These are phyloP conservation scores for Trichocladium uniseriatum DNA, from an alignment of 495 filamentous ascomycete genomes.

Conservation along the genomic window DNA sequence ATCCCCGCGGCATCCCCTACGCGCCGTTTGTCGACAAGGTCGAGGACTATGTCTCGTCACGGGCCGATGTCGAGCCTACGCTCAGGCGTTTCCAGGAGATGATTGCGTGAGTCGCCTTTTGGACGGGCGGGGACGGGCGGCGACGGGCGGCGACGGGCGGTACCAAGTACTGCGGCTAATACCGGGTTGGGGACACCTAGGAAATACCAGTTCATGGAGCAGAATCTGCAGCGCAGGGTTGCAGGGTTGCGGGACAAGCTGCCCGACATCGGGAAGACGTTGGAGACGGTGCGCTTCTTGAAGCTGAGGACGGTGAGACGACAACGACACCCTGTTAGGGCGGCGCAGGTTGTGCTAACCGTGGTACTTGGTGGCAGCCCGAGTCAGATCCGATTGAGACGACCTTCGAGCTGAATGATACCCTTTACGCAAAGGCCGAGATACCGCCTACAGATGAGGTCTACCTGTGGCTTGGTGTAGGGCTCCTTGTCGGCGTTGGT, in stretches of 20 bases:
- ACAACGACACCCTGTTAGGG: not conserved
- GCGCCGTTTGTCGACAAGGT: conserved; percentile 97
- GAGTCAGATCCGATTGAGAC: conserved; percentile 66
- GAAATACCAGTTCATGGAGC: conserved; percentile 99
- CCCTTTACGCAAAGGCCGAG: conserved; percentile 78
- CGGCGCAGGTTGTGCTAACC: not conserved
- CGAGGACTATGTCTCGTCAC: conserved; percentile 81
- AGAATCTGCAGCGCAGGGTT: conserved; percentile 77
- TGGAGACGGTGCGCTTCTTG: conserved; percentile 84
- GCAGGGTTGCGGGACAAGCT: conserved; percentile 85
- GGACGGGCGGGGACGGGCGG: not conserved
- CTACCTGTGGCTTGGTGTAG: conserved; percentile 86
- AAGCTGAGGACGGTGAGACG: conserved; percentile 51
- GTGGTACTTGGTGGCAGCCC: conserved; percentile 17
- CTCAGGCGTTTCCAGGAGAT: conserved; percentile 95
- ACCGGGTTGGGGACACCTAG: conserved; percentile 29
- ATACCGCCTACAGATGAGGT: conserved; percentile 83
- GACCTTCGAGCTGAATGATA: conserved; percentile 94
- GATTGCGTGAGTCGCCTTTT: conserved; percentile 61
- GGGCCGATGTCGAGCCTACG: conserved; percentile 80
- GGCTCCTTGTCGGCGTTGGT: conserved; percentile 13
- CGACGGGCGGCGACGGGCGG: not conserved
- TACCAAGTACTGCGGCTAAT: not conserved
- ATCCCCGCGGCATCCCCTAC: conserved; percentile 86
- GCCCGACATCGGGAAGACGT: conserved; percentile 94